A percentile compares a stretch with the other conserved stretches of the same genome.
phyloP scores from a whole-genome alignment of 441 rosid genomes.

The Populus hybrid region DNA sequence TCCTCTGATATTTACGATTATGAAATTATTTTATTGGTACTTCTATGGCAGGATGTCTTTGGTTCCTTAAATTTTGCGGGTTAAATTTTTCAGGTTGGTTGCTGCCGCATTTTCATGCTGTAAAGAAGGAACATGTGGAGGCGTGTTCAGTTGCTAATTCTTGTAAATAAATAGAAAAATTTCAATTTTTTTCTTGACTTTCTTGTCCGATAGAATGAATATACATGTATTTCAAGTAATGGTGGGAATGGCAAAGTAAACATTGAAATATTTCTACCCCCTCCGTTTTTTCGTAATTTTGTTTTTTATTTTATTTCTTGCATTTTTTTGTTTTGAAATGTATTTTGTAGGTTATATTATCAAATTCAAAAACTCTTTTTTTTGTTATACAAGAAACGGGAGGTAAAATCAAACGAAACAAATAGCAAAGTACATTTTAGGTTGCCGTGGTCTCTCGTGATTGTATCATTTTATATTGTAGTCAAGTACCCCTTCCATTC shows the following conservation, averaged over 20 bases:
- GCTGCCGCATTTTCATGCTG: slow-evolving; percentile 25
- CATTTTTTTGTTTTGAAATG: not conserved
- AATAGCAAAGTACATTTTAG: not conserved
- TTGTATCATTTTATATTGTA: not conserved
- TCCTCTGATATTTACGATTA: not conserved
- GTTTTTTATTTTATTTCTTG: not conserved
- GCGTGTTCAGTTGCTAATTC: slow-evolving; percentile 22
- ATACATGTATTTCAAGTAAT: not conserved
- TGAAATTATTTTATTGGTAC: not conserved
- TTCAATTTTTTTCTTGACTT: slow-evolving; percentile 9
- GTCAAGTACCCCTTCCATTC: not conserved
- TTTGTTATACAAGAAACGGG: not conserved
- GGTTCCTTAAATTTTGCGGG: slow-evolving; percentile 4
- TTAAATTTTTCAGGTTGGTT: slow-evolving; percentile 22
- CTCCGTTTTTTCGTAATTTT: not conserved
- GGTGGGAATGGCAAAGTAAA: slow-evolving; percentile 11
- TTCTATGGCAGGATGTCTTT: not conserved
- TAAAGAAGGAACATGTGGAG: slow-evolving; percentile 24
- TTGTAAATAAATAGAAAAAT: slow-evolving; percentile 49
- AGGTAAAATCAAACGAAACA: not conserved
- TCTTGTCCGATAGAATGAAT: slow-evolving; percentile 1
- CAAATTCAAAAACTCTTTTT: not conserved
- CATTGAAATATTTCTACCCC: not conserved
- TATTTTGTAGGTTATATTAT: not conserved
- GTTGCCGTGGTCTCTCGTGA: too few relatives aligned